phyloP scores from a whole-genome alignment of 2,329 filamentous ascomycete genomes.

The Clonostachys solani region DNA sequence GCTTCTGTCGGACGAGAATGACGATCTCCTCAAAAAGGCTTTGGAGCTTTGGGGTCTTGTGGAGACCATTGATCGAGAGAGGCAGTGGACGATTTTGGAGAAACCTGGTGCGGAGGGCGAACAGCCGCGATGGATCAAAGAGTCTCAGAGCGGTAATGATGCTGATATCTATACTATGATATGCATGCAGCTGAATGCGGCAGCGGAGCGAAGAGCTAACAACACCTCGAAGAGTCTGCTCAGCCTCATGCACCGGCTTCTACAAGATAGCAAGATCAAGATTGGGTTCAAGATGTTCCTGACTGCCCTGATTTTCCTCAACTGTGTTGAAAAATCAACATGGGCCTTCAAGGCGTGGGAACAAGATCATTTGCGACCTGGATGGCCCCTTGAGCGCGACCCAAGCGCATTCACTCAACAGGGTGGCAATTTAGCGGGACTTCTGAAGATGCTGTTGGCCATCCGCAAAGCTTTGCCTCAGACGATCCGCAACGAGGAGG shows the following conservation, averaged over 20 bases:
- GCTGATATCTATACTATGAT: constrained; percentile 57
- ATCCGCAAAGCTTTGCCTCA: constrained; percentile 57
- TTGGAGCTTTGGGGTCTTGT: constrained; percentile 63
- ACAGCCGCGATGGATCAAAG: constrained; percentile 41
- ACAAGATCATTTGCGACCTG: constrained; percentile 52
- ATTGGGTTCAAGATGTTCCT: constrained; percentile 59
- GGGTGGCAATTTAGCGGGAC: constrained; percentile 51
- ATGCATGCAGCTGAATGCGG: constrained; percentile 60
- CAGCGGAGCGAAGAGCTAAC: constrained; percentile 59
- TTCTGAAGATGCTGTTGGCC: constrained; percentile 57
- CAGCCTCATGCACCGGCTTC: constrained; percentile 54
- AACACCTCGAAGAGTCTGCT: constrained; percentile 54
- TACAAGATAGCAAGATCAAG: constrained; percentile 57
- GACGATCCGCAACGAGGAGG: constrained; percentile 38
- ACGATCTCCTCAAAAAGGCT: constrained; percentile 51
- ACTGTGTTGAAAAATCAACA: constrained; percentile 63
- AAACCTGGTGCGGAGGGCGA: constrained; percentile 35
- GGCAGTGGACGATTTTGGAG: constrained; percentile 54
- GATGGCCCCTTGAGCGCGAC: constrained; percentile 57
- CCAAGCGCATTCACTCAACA: constrained; percentile 54
- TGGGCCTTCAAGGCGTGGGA: constrained; percentile 69
- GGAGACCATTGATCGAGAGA: constrained; percentile 61
- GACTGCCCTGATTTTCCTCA: constrained; percentile 57
- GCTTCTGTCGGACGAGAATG: constrained; percentile 39
- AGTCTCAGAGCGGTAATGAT: constrained; percentile 40